phyloP scores from a whole-genome alignment of 176 grass and related monocot species.

The Saccharum officinarum region DNA sequence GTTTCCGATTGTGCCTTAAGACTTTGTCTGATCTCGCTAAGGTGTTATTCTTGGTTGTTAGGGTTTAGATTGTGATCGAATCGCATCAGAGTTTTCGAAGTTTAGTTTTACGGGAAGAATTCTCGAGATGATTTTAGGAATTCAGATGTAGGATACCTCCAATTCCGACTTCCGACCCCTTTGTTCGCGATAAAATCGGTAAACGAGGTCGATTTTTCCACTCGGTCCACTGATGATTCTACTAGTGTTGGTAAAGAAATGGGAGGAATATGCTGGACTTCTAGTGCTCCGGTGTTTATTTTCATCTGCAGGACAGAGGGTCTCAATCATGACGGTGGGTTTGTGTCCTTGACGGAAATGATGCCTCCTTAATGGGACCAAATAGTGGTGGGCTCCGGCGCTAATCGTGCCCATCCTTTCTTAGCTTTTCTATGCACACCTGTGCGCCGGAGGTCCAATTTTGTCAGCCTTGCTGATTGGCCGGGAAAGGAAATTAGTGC shows the following conservation, averaged over 20 bases:
- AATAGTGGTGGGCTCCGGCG: conserved; percentile 46
- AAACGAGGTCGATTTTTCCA: not conserved
- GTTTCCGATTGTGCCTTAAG: not conserved
- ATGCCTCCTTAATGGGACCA: conserved; percentile 38
- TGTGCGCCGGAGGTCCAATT: conserved; percentile 5
- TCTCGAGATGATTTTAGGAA: not conserved
- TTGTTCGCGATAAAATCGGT: not conserved
- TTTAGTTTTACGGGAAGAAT: not conserved
- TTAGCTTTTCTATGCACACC: conserved; percentile 27
- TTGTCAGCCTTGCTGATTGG: conserved; percentile 16
- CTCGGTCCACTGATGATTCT: not conserved
- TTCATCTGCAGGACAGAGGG: conserved; percentile 6
- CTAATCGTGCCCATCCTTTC: conserved; percentile 27
- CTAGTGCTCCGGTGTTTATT: conserved; percentile 5
- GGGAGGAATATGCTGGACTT: not conserved
- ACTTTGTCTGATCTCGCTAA: not conserved
- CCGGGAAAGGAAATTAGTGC: conserved; percentile 18
- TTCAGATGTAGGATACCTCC: not conserved
- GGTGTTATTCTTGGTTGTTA: not conserved
- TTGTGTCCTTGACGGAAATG: conserved; percentile 32
- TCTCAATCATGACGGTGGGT: conserved; percentile 51
- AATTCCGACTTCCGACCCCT: not conserved
- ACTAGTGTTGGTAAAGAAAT: not conserved
- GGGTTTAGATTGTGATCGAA: conserved; percentile 1
- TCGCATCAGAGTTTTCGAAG: not conserved